Conservation (phyloP, 2,329 filamentous ascomycete species). For the Dothideomycetes sp. region DNA sequence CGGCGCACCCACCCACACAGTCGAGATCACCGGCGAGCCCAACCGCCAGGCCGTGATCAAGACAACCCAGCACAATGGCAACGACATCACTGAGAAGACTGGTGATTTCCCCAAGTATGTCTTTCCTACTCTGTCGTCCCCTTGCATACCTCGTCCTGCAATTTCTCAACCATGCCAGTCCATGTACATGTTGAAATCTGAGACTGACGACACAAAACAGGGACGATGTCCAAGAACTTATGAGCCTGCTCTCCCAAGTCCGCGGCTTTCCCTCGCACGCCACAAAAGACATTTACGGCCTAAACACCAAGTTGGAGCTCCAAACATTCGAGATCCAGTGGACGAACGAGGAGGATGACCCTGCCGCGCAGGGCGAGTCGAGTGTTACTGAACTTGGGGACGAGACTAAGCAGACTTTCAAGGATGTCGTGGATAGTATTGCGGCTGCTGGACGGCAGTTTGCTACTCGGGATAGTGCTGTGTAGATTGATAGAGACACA, state of each 20-base stretch:
- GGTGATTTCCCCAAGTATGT: constrained; percentile 25
- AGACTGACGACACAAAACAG: constrained; percentile 11
- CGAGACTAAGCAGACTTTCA: constrained; percentile 33
- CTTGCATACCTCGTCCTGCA: neutral
- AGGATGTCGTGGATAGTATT: constrained; percentile 30
- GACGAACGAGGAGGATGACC: constrained; percentile 28
- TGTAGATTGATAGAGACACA: constrained; percentile 13
- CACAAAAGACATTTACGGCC: constrained; percentile 28
- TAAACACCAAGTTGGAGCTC: constrained; percentile 27
- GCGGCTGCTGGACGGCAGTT: constrained; percentile 29
- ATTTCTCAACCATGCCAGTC: rapidly evolving
- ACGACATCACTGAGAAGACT: constrained; percentile 25
- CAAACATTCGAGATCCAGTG: constrained; percentile 33
- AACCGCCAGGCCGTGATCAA: constrained; percentile 27
- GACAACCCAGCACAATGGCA: constrained; percentile 20
- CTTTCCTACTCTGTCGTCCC: neutral
- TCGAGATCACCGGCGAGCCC: constrained; percentile 30
- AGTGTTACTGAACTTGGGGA: constrained; percentile 21
- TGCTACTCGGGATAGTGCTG: constrained; percentile 28
- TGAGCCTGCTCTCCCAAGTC: constrained; percentile 25
- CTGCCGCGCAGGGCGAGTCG: constrained; percentile 17
- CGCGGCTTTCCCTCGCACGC: constrained; percentile 29
- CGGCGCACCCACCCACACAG: constrained; percentile 19
- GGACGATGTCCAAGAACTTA: constrained; percentile 30
- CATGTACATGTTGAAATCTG: too few species aligned